Base-by-base conservation (phyloP, 352 stramenopile genomes). In the Phytophthora ohioensis region DNA sequence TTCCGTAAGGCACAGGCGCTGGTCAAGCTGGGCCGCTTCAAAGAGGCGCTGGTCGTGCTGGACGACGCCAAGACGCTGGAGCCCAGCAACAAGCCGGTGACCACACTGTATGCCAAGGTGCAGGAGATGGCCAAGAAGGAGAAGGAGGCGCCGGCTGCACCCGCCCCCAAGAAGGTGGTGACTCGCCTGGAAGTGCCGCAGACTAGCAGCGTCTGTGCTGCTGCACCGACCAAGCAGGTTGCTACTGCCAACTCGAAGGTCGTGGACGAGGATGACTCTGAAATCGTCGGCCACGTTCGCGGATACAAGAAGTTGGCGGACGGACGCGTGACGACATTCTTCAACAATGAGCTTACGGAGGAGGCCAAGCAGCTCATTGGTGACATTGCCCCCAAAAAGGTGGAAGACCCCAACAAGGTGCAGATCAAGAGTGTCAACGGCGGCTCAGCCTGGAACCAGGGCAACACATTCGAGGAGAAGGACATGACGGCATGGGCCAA, bases 331-430 rank as follows among this genome's bases (percentile, higher is more conserved):
- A 99, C 98, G 49, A 99, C 97, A 15, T 99, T 98, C 67, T 99
- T 99, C 80, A 98, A 99, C 89, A 98, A 98, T 71, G 97, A 99
- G 71, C 87, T 99, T 13, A 97, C 91, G 27, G 97, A 99, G 54
- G 94, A 99, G 67, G 94, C 93, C n/a, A 99, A 98, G 71, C 81
- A 88, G 59, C 96, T 99, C 73, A 98, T 98, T 64, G 97, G 98
- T 52, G 99, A 99, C 83, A 98, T 97, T 45, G 90, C 91, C 10
- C 91, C 90, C 34, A 91, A 97, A 74, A 91, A 93, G 64, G 88
- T 95, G 17, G 76, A 88, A 30, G 78, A 97, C 42, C 59, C 57
- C 21, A 82, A 92, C 55, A 77, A 83, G 47, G 84, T 95, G 60
- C 81, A 92, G 78, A 94, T 95, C 61, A 94, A 93, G 76, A 93